A percentile compares a stretch with the other conserved stretches of the same genome.
Evolutionary conservation across 208 protist genomes (phyloP).

Genomic region (Naegleria gruberi): DNA sequence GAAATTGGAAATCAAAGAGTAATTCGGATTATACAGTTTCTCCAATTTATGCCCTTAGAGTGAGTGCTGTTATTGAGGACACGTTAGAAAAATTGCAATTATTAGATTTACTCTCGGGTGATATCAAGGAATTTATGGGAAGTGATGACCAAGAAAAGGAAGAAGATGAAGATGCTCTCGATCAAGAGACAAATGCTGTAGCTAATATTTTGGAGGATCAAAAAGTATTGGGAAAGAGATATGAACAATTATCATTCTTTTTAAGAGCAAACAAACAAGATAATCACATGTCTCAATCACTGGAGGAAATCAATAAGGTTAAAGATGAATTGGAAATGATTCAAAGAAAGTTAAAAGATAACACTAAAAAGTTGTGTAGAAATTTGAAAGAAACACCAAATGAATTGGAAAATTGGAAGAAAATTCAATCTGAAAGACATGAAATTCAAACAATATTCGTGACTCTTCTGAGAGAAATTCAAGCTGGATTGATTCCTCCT

Average conservation of each 20-base stretch:
- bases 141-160: not conserved
- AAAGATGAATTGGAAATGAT: not conserved
- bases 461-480: not conserved
- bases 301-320: not conserved
- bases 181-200: not conserved
- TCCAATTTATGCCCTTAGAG: not conserved
- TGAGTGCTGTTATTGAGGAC: conserved; percentile 1
- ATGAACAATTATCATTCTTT: not conserved
- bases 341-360: conserved; percentile 19
- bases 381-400: conserved; percentile 23
- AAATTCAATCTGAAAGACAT: conserved; percentile 17
- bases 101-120: not conserved
- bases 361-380: conserved; percentile 11
- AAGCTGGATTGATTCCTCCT: not conserved
- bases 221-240: not conserved
- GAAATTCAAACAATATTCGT: not conserved
- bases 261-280: not conserved
- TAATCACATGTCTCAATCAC: not conserved
- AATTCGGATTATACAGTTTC: not conserved
- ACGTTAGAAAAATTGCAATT: conserved; percentile 1
- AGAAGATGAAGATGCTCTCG: not conserved
- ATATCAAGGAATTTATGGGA: not conserved
- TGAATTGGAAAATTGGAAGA: conserved; percentile 24
- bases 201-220: conserved; percentile 18
- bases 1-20: not conserved